Base-by-base conservation (phyloP, 176 grass and related monocot genomes). In the Chrysopogon serrulatus region DNA sequence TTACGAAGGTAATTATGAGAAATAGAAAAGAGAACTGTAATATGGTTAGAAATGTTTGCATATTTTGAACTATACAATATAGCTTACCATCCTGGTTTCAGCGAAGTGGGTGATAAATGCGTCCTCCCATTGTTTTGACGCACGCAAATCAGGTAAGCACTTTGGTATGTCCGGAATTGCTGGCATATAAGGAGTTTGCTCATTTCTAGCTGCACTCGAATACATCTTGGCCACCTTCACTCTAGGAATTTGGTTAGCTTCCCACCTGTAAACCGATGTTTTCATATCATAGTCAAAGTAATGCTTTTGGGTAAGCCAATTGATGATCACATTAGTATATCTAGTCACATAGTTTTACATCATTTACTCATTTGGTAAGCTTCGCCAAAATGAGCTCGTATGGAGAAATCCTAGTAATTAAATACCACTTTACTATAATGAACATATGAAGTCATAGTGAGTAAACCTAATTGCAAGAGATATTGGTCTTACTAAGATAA, bases 171-270 rank as follows among this genome's bases (percentile, higher is more conserved):
- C 87, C 40, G 93, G 91, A 86, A 95, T 93, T 87, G 88, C 77
- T 32, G 93, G 96, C 89, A 98, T 98, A 74, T 95, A 98, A 76
- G 82, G 40, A 67, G 93, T 95, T 86, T 95, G 96, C 27, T 92
- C 91, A 61, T 82, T 84, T 66, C 45, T 82, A 64, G 83, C 65
- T 71, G 85, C 80, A 74, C 32, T 82, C 73, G 80, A 74, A 45
- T 92, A 85, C 76, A 98, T 43, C 59, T 87, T 95, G 9, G 91
- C 96, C 39, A 98, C 89, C 84, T 87, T 95, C 59, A 98, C 90
- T 83, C 83, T 89, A 79, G 93, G 96, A 76, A 95, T 86, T 86
- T 98, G 91, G 67, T 83, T 84, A 80, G 96, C 91, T 76, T 98
- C 93, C 91, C 93, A 95, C 93, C 93, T 98, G 71, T 17, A 87